phyloP scores from a whole-genome alignment of 108 stramenopile genomes.

The Cylindrotheca fusiformis region DNA sequence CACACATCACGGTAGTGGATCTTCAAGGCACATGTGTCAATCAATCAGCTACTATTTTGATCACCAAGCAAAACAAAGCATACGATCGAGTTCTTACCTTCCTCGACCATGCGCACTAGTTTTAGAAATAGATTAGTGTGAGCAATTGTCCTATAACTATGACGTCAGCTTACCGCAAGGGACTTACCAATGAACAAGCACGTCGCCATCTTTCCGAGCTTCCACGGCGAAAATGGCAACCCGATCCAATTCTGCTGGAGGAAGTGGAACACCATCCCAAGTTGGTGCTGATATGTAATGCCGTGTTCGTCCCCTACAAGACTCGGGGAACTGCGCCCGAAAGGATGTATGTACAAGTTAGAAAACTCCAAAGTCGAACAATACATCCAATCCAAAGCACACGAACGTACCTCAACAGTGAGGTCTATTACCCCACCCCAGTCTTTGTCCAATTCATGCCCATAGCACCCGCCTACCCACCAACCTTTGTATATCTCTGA shows the following conservation, averaged over 20 bases:
- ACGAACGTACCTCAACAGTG: slow-evolving; percentile 59
- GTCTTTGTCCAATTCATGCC: slow-evolving; percentile 66
- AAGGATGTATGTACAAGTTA: no score
- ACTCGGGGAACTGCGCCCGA: slow-evolving; percentile 73
- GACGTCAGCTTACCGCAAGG: neutral
- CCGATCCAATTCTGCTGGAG: slow-evolving; percentile 73
- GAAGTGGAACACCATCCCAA: slow-evolving; percentile 86
- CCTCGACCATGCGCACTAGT: neutral
- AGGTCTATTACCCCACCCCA: slow-evolving; percentile 85
- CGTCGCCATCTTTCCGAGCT: slow-evolving; percentile 64
- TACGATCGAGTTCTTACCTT: neutral
- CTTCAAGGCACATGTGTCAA: slow-evolving; percentile 83
- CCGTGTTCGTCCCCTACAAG: slow-evolving; percentile 51
- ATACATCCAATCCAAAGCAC: no score
- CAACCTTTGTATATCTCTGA: slow-evolving; percentile 82
- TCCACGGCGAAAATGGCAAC: slow-evolving; percentile 75
- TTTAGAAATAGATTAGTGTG: neutral
- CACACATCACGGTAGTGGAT: slow-evolving; percentile 83
- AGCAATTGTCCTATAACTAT: neutral
- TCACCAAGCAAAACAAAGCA: no score
- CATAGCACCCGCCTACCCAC: slow-evolving; percentile 87
- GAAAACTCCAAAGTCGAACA: no score
- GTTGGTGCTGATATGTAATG: slow-evolving; percentile 67
- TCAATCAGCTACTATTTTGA: no score
- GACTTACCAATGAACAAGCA: slow-evolving; percentile 70